A percentile compares a stretch with the other conserved stretches of the same genome.
Evolutionary conservation across 1,284 basidiomycete genomes (phyloP).

Genomic region (Papiliotrema flavescens): DNA sequence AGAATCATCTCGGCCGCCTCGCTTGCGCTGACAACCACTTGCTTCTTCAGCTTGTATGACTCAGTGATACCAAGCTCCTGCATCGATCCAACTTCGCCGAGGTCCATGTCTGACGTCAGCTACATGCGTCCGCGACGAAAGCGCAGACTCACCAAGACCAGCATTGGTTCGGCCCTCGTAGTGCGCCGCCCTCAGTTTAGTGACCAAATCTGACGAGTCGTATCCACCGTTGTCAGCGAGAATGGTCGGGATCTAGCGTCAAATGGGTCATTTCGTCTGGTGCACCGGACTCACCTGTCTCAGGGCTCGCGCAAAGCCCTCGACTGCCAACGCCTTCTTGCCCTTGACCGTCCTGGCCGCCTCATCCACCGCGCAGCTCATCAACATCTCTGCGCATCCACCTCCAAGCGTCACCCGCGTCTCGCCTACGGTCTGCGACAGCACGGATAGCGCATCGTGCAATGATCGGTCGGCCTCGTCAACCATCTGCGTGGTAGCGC

Average conservation of each 20-base stretch:
- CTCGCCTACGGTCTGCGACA: slow-evolving; percentile 97
- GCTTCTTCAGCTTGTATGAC: slow-evolving; percentile 94
- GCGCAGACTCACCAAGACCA: slow-evolving; percentile 66
- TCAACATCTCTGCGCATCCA: slow-evolving; percentile 96
- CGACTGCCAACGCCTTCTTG: slow-evolving; percentile 93
- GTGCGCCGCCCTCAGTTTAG: slow-evolving; percentile 86
- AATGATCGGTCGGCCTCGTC: slow-evolving; percentile 98
- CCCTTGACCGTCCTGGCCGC: slow-evolving; percentile 79
- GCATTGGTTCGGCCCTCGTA: slow-evolving; percentile 81
- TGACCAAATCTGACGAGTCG: slow-evolving; percentile 93
- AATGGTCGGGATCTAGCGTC: slow-evolving; percentile 76
- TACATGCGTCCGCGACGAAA: neutral
- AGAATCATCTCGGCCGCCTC: slow-evolving; percentile 99
- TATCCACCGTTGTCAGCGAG: slow-evolving; percentile 97
- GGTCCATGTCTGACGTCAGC: slow-evolving; percentile 69
- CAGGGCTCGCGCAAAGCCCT: slow-evolving; percentile 84
- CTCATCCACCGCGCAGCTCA: slow-evolving; percentile 92
- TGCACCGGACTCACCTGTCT: slow-evolving; percentile 56
- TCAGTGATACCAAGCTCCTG: slow-evolving; percentile 82
- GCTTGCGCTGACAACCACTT: slow-evolving; percentile 88
- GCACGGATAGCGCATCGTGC: slow-evolving; percentile 94
- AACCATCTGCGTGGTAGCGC: slow-evolving; percentile 97
- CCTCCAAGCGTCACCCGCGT: slow-evolving; percentile 91
- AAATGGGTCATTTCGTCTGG: neutral
- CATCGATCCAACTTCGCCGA: slow-evolving; percentile 85